These are phyloP conservation scores for Rhizophora apiculata DNA, from an alignment of 345 rosid species.

Conservation along the genomic window DNA sequence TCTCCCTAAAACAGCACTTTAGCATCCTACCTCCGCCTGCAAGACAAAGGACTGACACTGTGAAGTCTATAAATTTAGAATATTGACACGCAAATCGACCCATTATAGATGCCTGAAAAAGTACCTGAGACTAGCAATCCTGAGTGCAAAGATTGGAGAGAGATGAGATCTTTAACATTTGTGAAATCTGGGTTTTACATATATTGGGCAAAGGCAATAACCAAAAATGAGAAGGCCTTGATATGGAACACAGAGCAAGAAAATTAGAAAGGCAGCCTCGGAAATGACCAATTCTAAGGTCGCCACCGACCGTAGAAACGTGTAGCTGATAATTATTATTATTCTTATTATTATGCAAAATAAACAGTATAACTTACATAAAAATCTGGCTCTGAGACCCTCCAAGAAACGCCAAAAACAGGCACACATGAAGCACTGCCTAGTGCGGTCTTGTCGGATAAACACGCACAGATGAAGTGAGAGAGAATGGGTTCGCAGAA, in stretches of 20 bases:
- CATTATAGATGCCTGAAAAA: neutral
- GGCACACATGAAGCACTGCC: neutral
- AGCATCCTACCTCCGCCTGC: slow-evolving; percentile 14
- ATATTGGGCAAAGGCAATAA: too few species aligned
- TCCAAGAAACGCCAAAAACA: neutral
- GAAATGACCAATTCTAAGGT: slow-evolving; percentile 17
- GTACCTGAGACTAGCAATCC: neutral
- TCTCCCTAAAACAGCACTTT: neutral
- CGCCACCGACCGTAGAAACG: slow-evolving; percentile 4
- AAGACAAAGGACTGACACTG: neutral
- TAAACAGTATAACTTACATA: neutral
- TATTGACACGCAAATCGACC: neutral
- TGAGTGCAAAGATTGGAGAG: neutral
- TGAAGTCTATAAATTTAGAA: neutral
- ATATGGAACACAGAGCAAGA: slow-evolving; percentile 9
- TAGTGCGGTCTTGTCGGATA: too few species aligned
- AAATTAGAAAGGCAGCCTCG: slow-evolving; percentile 1
- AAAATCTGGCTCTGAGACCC: neutral
- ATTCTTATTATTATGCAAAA: neutral
- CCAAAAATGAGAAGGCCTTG: neutral
- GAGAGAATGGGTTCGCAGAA: too few species aligned
- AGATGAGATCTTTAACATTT: neutral
- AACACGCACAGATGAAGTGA: too few species aligned
- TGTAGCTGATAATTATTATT: neutral
- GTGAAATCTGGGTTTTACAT: neutral